Base-by-base conservation (phyloP, 495 filamentous ascomycete genomes). In the Pseudotulostoma volvatum region DNA sequence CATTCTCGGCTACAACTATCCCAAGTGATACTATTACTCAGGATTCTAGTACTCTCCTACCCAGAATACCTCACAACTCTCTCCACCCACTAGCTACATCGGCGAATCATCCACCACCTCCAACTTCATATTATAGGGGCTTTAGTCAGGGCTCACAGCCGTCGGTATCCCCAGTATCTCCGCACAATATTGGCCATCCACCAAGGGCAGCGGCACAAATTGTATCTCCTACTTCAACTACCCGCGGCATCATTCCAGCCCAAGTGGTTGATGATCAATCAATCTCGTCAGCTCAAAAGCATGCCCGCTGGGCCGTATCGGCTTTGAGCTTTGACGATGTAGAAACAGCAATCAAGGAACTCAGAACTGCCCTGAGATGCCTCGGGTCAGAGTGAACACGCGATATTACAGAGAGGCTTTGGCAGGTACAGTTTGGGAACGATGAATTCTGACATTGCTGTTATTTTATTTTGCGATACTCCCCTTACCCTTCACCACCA, bases 321-420 rank as follows among this genome's bases (percentile, higher is more conserved):
- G 90, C 90, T 3, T 60, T 97, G 37, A 90, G 93, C 52, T 97
- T 96, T 56, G 90, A 97, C 50, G 90, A 97, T 60, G 79, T 93
- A 7, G 63, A 77, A 17, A 97, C 92, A 1, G 90, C 90, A 1
- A 77, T 96, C 4, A 79, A 76, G 53, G 87, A 97, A 49, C 57
- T 96, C 39, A 71, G 71, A 44, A 71, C 66, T 33, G 92, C 90
- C 31, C 60, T 97, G 44, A 52, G 44, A 33, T 51, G 50, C 9
- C 53, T 67, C 11, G 63, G 60, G 7, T 56, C 52, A 5, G 49
- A 59, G 35, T 67, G 41, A 58, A 18, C 13, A 13, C 7, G 7
- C 13, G 20, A 37, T 37, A 37, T 19, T n/a, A n/a, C n/a, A n/a
- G n/a, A n/a, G n/a, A n/a, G n/a, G n/a, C n/a, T n/a, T n/a, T n/a